Evolutionary conservation across 371 early-diverging fungal species (phyloP).

Genomic region (Amoeboaphelidium occidentale): DNA sequence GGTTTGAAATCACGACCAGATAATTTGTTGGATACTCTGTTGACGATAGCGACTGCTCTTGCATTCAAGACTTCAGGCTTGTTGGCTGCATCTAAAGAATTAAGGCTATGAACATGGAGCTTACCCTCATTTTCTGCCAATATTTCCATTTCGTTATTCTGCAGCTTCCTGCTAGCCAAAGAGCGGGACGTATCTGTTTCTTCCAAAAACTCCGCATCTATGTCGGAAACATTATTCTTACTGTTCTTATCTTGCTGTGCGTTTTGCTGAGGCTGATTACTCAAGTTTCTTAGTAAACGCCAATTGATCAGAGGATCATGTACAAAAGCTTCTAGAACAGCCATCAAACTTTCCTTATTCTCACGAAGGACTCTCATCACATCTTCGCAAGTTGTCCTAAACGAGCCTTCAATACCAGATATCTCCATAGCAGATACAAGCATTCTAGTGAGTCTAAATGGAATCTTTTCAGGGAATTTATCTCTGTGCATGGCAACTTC

Average conservation of each 20-base stretch:
- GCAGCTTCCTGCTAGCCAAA: conserved; percentile 15
- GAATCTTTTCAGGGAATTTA: conserved; percentile 90
- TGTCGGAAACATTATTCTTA: not conserved
- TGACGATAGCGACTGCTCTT: conserved; percentile 28
- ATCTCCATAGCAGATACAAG: conserved; percentile 91
- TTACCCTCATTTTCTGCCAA: conserved; percentile 6
- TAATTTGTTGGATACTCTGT: conserved; percentile 47
- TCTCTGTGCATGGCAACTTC: conserved; percentile 67
- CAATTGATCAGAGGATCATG: conserved; percentile 93
- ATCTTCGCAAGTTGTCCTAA: conserved; percentile 80
- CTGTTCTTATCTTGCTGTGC: not conserved
- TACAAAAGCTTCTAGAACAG: conserved; percentile 91
- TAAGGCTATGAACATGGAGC: not conserved
- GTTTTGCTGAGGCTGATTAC: conserved; percentile 8
- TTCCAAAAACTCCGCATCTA: conserved; percentile 7
- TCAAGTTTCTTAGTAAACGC: conserved; percentile 28
- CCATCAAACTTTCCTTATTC: conserved; percentile 92
- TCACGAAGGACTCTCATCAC: conserved; percentile 86
- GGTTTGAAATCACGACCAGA: conserved; percentile 75
- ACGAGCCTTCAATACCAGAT: conserved; percentile 80
- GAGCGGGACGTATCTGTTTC: conserved; percentile 7
- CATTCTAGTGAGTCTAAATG: conserved; percentile 97
- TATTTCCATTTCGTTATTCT: conserved; percentile 15
- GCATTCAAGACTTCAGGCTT: conserved; percentile 27
- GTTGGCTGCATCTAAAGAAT: conserved; percentile 8